These are phyloP conservation scores for Penicillium sp. DNA, from an alignment of 2,329 filamentous ascomycete species.

Conservation along the genomic window DNA sequence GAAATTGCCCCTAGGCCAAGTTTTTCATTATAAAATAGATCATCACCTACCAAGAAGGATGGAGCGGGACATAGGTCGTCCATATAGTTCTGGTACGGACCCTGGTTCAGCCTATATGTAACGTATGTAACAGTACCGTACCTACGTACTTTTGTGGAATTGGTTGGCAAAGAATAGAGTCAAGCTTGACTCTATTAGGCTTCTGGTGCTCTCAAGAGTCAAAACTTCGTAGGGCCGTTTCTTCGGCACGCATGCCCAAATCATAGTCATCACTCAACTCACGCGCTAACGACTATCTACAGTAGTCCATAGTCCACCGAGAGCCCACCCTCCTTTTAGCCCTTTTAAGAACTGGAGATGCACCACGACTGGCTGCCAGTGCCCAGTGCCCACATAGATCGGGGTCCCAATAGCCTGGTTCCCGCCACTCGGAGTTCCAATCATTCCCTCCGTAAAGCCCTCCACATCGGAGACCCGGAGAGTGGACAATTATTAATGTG, in stretches of 20 bases:
- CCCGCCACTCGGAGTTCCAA: constrained; percentile 2
- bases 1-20: no score
- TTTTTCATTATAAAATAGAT: no score
- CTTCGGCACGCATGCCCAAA: not conserved
- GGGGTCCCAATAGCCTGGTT: not conserved
- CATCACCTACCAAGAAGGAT: no score
- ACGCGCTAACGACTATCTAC: not conserved
- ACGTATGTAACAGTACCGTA: no score
- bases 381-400: not conserved
- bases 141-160: no score
- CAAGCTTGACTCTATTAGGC: no score
- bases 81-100: no score
- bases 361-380: not conserved
- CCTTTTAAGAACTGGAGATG: not conserved
- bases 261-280: not conserved
- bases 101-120: no score
- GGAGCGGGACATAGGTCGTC: no score
- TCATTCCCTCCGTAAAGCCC: not conserved
- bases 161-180: no score
- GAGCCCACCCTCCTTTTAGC: not conserved
- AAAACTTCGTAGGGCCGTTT: not conserved
- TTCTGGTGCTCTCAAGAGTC: no score
- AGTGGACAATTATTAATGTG: not conserved
- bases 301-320: not conserved
- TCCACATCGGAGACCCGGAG: not conserved